Percentiles rank a stretch among this genome's conserved stretches.
These are phyloP conservation scores for Penicillium corylophilum DNA, from an alignment of 2,329 filamentous ascomycete genomes.

Conservation along the genomic window DNA sequence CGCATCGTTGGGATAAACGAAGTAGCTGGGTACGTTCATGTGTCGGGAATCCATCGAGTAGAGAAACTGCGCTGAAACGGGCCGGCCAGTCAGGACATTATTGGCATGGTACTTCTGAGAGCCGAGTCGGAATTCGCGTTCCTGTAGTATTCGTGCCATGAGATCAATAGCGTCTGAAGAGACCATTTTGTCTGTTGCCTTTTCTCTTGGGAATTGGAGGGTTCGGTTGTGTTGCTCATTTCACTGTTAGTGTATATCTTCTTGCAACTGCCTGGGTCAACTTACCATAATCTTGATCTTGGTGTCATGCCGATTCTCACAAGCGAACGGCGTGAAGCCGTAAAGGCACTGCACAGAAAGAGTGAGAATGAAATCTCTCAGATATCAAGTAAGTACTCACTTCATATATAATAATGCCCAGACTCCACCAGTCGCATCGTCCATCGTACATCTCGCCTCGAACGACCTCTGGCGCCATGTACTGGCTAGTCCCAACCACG, in stretches of 20 bases:
- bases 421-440: constrained; percentile 94
- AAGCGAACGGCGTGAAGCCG: constrained; percentile 84
- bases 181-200: constrained; percentile 55
- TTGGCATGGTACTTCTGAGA: constrained; percentile 71
- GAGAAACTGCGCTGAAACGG: constrained; percentile 31
- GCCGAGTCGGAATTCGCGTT: constrained; percentile 73
- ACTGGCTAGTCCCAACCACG: constrained; percentile 92
- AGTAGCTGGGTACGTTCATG: constrained; percentile 52
- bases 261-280: constrained; percentile 8
- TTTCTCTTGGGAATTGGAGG: constrained; percentile 66
- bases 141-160: constrained; percentile 68
- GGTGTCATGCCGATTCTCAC: constrained; percentile 76
- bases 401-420: constrained; percentile 91
- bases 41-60: constrained; percentile 32
- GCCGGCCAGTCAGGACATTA: constrained; percentile 48
- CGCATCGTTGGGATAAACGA: constrained; percentile 80
- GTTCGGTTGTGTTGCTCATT: constrained; percentile 64
- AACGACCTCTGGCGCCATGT: constrained; percentile 96
- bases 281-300: constrained; percentile 80
- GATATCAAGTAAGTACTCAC: constrained; percentile 31
- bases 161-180: constrained; percentile 74
- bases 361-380: constrained; percentile 1
- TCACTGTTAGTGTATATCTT: not conserved
- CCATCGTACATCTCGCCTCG: constrained; percentile 81
- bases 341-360: constrained; percentile 67